Percentiles rank a stretch among this genome's conserved stretches.
Evolutionary conservation across 1,284 basidiomycete species (phyloP).

Genomic region (Ustilago shanxiensis): DNA sequence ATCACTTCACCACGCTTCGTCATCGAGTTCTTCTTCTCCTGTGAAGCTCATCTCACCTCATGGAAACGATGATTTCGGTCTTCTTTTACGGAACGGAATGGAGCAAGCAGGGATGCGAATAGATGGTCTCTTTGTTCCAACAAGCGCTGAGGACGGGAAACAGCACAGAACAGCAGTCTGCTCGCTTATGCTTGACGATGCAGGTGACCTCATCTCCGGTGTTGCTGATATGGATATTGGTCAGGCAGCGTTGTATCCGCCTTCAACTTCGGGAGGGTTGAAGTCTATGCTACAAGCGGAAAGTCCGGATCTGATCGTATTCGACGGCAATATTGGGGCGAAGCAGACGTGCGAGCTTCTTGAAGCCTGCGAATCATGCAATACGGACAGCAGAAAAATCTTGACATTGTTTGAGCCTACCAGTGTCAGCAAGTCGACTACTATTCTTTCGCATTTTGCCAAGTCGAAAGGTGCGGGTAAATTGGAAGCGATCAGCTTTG

Average conservation of each 20-base stretch:
- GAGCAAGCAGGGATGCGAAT: conserved; percentile 79
- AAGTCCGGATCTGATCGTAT: conserved; percentile 23
- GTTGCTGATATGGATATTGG: conserved; percentile 85
- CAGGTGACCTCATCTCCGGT: conserved; percentile 82
- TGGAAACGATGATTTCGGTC: conserved; percentile 65
- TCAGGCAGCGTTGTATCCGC: conserved; percentile 14
- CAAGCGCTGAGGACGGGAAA: background rate
- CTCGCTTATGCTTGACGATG: conserved; percentile 82
- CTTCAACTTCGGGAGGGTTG: background rate
- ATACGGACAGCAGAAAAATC: conserved; percentile 67
- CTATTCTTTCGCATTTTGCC: conserved; percentile 19
- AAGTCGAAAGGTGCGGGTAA: background rate
- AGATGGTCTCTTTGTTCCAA: conserved; percentile 78
- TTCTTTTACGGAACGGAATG: conserved; percentile 76
- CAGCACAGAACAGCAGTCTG: conserved; percentile 80
- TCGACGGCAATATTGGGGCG: conserved; percentile 52
- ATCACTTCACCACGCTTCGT: conserved; percentile 55
- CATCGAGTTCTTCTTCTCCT: conserved; percentile 1
- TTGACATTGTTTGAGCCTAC: conserved; percentile 50
- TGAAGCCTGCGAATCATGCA: conserved; percentile 32
- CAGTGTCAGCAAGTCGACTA: conserved; percentile 37
- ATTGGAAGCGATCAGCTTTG: conserved; percentile 27
- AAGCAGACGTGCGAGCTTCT: conserved; percentile 51
- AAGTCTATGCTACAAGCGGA: conserved; percentile 4
- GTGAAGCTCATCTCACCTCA: conserved; percentile 71